Evolutionary conservation across 73 alveolate genomes (phyloP).

Genomic region (Tetrahymena elliotti): DNA sequence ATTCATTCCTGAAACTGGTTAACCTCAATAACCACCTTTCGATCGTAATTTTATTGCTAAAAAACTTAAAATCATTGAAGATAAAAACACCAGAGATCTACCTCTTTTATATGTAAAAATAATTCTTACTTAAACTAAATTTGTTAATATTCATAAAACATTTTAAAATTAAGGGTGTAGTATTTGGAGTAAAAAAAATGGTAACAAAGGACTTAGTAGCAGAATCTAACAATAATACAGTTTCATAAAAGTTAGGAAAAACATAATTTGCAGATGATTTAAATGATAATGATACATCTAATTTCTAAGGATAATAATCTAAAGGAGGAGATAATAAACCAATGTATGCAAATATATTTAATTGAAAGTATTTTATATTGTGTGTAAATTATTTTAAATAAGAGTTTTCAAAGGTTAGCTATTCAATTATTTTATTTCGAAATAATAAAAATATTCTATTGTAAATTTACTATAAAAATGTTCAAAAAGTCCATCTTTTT

Average conservation of each 20-base stretch:
- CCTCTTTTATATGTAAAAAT: conserved; percentile 68
- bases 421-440: too few species aligned
- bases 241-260: not conserved
- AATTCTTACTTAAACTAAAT: too few species aligned
- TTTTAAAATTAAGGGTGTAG: not conserved
- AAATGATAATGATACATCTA: not conserved
- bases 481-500: not conserved
- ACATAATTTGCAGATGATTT: not conserved
- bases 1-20: conserved; percentile 84
- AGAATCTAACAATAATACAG: not conserved
- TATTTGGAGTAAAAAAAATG: not conserved
- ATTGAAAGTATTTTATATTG: not conserved
- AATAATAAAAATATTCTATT: too few species aligned
- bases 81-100: conserved; percentile 51
- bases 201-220: not conserved
- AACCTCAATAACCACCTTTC: conserved; percentile 82
- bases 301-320: not conserved
- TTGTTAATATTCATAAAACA: too few species aligned
- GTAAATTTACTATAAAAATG: too few species aligned
- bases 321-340: not conserved
- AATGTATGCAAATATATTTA: not conserved
- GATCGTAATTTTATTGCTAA: conserved; percentile 82
- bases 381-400: not conserved
- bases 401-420: not conserved
- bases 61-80: conserved; percentile 70